Base-by-base conservation (phyloP, 176 grass and related monocot species). In the Musa schizocarpa region DNA sequence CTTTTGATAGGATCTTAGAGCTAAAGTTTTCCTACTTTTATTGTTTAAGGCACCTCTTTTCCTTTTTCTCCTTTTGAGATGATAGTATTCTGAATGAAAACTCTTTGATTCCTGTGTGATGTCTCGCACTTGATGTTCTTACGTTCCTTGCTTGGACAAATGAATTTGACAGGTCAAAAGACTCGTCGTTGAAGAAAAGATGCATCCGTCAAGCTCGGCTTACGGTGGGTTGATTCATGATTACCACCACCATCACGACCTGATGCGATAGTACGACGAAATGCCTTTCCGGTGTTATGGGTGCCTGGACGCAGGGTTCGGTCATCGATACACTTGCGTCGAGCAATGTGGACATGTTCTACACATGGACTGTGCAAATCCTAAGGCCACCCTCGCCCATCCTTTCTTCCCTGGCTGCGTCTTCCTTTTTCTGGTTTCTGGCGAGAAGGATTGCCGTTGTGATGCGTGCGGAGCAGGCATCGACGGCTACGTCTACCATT, bases 401-500 rank as follows among this genome's bases (percentile, higher is more conserved):
- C 68, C 68, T 21, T 71, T 71, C 68, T 71, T 52, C 19, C 68
- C 68, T 1, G 0, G 17, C 4, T 71, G 43, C 12, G 4, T 50
- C 7, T 51, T 71, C 43, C 43, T 10, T 8, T 71, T 71, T 34
- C 43, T 10, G 34, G 1, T 1, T 13, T 9, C 13, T 2, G 43
- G 13, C 34, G 11, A 71, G 43, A 29, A 29, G 9, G 9, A 11
- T 20, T 34, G 68, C 34, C 19, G 34, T 10, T 71, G 68, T 4
- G 68, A 71, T 11, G 68, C 68, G 13, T 71, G 68, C 68, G 68
- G 49, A 1, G 17, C 34, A 50, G 68, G 51, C 17, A 52, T 71
- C 68, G 19, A 71, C 14, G 68, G 68, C 68, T 71, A 51, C 68
- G 68, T 71, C 49, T 71, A 71, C 16, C 68, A 71, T 4, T 51